Base-by-base conservation (phyloP, 495 filamentous ascomycete species). In the Penicillium taxi region DNA sequence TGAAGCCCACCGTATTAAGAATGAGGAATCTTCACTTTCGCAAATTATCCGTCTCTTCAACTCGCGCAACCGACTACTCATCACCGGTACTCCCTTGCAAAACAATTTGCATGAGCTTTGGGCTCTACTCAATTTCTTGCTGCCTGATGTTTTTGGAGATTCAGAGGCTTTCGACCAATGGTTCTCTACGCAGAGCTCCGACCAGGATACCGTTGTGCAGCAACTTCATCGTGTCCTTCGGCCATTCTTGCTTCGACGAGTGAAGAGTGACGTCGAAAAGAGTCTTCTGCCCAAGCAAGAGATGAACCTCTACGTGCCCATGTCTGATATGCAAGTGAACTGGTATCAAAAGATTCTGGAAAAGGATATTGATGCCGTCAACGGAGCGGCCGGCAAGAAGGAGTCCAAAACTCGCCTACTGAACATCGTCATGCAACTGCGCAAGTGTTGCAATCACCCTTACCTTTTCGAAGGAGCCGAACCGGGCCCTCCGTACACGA, bases 31-130 rank as follows among this genome's bases (percentile, higher is more conserved):
- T 0, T 93, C 93, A 2, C 70, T 99, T 4, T 87, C 93, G 2
- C 91, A 99, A 49, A 93, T 96, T 38, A 95, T 99, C 43, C 86
- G 93, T 39, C 66, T 96, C 19, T 96, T 99, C 72, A 88, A 90
- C 63, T 99, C 93, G 6, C 73, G 93, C 47, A 96, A 96, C 53
- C 81, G 93, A 15, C 73, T 99, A 20, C 66, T 99, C 37, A 99
- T 99, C 41, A 99, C 93, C 15, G 93, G 93, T 40, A 99, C 93
- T 2, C 93, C 93, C 3, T 72, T 99, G 7, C 93, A 99, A 57
- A 99, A 99, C 66, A 99, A 99, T 50, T 69, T 99, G 1, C 93
- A 99, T 64, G 93, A 99, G 50, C 78, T 99, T n/a, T 99, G 93
- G 93, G 91, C 93, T 9, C 67, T 99, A 18, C 75, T 99, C 37